phyloP scores from a whole-genome alignment of 352 stramenopile genomes.

The Phytophthora melonis region DNA sequence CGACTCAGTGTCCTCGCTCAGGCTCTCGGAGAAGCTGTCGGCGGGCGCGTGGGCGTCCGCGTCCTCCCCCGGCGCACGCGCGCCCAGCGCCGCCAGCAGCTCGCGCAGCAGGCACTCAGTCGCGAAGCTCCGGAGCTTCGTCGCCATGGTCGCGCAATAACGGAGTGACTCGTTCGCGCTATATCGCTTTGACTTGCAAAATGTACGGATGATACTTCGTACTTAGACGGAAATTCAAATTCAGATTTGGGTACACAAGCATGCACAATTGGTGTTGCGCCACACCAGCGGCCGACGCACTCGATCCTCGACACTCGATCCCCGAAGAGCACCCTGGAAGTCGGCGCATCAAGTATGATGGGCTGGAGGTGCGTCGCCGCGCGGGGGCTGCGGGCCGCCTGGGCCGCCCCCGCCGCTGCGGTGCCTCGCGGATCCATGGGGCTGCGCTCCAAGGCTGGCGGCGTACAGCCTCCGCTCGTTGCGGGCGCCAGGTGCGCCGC shows the following conservation, averaged over 20 bases:
- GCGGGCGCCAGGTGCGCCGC: constrained; percentile 20
- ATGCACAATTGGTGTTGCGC: too few relatives aligned
- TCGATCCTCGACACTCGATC: too few relatives aligned
- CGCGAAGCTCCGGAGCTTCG: constrained; percentile 21
- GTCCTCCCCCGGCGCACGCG: not conserved
- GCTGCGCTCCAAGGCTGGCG: constrained; percentile 30
- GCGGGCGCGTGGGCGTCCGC: constrained; percentile 1
- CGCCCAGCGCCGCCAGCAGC: constrained; percentile 59
- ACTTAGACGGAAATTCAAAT: too few relatives aligned
- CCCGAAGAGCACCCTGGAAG: constrained; percentile 7
- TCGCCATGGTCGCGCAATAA: too few relatives aligned
- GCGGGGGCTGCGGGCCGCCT: constrained; percentile 26
- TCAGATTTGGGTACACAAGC: too few relatives aligned
- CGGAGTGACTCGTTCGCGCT: constrained; percentile 15
- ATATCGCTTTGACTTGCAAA: constrained; percentile 15
- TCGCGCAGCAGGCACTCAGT: constrained; percentile 68
- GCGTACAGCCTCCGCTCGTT: constrained; percentile 6
- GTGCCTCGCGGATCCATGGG: constrained; percentile 26
- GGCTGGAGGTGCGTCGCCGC: constrained; percentile 33
- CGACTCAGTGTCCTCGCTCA: constrained; percentile 72
- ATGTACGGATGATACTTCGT: too few relatives aligned
- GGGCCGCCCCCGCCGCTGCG: constrained; percentile 6
- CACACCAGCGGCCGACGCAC: too few relatives aligned
- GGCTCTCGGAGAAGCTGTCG: constrained; percentile 49
- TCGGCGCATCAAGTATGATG: constrained; percentile 39